phyloP scores from a whole-genome alignment of 2,329 filamentous ascomycete genomes.

The Colletotrichum tofieldiae region DNA sequence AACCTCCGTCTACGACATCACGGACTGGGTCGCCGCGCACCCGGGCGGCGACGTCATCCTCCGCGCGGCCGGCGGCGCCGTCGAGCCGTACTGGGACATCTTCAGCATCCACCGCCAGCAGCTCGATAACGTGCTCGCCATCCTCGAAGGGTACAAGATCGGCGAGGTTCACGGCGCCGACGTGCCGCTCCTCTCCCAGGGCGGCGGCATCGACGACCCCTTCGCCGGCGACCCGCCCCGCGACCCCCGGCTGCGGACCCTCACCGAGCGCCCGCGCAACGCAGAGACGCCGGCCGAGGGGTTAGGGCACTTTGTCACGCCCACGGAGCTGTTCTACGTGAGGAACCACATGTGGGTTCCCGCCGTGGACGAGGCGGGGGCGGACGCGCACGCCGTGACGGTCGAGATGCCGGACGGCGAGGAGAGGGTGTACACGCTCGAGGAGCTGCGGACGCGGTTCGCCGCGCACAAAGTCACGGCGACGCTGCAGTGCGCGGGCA shows the following conservation, averaged over 20 bases:
- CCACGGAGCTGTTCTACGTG: slow-evolving; percentile 61
- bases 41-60: slow-evolving; percentile 68
- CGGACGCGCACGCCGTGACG: slow-evolving; percentile 55
- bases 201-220: slow-evolving; percentile 59
- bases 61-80: slow-evolving; percentile 62
- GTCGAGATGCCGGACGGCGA: slow-evolving; percentile 61
- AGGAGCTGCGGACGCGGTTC: slow-evolving; percentile 62
- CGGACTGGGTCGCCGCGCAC: slow-evolving; percentile 64
- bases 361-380: slow-evolving; percentile 50
- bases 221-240: slow-evolving; percentile 60
- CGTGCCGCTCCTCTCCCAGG: slow-evolving; percentile 48
- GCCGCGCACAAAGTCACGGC: slow-evolving; percentile 59
- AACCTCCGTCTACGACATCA: slow-evolving; percentile 66
- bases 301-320: slow-evolving; percentile 61
- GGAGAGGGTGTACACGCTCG: slow-evolving; percentile 57
- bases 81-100: slow-evolving; percentile 69
- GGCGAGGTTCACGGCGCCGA: slow-evolving; percentile 58
- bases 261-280: slow-evolving; percentile 64
- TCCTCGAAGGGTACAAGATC: slow-evolving; percentile 64
- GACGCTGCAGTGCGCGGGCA: slow-evolving; percentile 65
- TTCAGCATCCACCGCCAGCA: slow-evolving; percentile 67
- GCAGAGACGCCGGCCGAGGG: slow-evolving; percentile 62
- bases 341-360: slow-evolving; percentile 67
- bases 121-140: slow-evolving; percentile 59
- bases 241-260: slow-evolving; percentile 57